Evolutionary conservation across 2,329 filamentous ascomycete species (phyloP).

Genomic region (Cytospora paraplurivora): DNA sequence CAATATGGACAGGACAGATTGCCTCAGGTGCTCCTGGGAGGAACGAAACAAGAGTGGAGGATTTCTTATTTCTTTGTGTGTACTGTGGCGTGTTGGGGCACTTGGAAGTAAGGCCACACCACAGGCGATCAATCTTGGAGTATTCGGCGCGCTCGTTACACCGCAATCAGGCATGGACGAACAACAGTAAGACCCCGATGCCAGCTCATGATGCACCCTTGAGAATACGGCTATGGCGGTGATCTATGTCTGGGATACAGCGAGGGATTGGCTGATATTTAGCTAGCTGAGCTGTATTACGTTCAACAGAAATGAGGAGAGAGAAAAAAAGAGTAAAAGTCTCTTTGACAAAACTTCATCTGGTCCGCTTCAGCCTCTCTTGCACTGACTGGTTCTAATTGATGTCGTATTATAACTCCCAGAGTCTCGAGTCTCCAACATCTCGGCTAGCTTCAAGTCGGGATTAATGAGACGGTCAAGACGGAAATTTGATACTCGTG

Average conservation of each 20-base stretch:
- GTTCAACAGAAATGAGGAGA: conserved; percentile 16
- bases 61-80: conserved; percentile 26
- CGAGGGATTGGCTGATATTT: conserved; percentile 20
- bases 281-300: conserved; percentile 21
- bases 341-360: background rate
- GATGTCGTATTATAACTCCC: background rate
- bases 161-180: conserved; percentile 9
- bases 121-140: conserved; percentile 20
- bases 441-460: too few relatives aligned
- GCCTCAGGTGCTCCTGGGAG: conserved; percentile 19
- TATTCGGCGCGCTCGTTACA: conserved; percentile 23
- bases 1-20: conserved; percentile 20
- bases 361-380: background rate
- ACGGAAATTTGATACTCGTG: conserved; percentile 23
- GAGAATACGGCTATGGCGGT: conserved; percentile 23
- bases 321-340: conserved; percentile 17
- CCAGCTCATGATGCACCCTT: conserved; percentile 11
- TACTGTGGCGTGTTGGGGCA: conserved; percentile 25
- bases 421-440: background rate
- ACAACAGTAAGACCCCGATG: conserved; percentile 13
- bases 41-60: conserved; percentile 7
- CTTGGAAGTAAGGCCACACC: conserved; percentile 6
- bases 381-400: background rate
- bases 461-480: background rate
- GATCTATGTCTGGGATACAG: conserved; percentile 21